Evolutionary conservation across 2,329 filamentous ascomycete genomes (phyloP).

Genomic region (Alternaria postmessia): DNA sequence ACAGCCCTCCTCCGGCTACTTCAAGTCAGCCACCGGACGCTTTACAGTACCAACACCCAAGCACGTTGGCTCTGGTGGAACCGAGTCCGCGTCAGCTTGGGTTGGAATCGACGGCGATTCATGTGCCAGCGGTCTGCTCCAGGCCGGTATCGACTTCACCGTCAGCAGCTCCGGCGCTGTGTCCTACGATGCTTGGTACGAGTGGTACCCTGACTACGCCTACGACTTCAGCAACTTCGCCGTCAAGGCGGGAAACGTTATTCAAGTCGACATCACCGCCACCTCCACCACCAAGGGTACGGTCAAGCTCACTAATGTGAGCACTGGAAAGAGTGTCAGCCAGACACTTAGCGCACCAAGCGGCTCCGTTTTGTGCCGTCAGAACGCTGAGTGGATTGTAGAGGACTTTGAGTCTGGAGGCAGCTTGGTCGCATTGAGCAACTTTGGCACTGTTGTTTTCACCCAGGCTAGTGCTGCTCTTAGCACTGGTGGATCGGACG

Average conservation of each 20-base stretch:
- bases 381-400: constrained; percentile 68
- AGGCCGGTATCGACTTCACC: constrained; percentile 66
- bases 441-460: constrained; percentile 5
- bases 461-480: neutral
- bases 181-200: constrained; percentile 66
- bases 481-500: constrained; percentile 1
- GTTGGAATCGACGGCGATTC: constrained; percentile 70
- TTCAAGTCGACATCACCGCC: constrained; percentile 53
- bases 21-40: constrained; percentile 62
- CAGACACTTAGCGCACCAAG: constrained; percentile 55
- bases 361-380: constrained; percentile 18
- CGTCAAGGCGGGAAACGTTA: constrained; percentile 57
- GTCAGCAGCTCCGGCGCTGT: constrained; percentile 43
- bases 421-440: neutral
- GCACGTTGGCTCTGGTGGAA: constrained; percentile 47
- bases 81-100: constrained; percentile 64
- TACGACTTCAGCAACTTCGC: constrained; percentile 60
- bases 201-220: constrained; percentile 67
- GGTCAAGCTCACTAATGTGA: constrained; percentile 61
- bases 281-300: constrained; percentile 55
- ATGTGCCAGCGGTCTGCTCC: constrained; percentile 62
- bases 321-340: constrained; percentile 60
- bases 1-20: constrained; percentile 53
- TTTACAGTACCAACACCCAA: constrained; percentile 63
- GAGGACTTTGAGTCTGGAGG: neutral